Conservation (phyloP, 1,284 basidiomycete genomes). For the Ustilago lituana region DNA sequence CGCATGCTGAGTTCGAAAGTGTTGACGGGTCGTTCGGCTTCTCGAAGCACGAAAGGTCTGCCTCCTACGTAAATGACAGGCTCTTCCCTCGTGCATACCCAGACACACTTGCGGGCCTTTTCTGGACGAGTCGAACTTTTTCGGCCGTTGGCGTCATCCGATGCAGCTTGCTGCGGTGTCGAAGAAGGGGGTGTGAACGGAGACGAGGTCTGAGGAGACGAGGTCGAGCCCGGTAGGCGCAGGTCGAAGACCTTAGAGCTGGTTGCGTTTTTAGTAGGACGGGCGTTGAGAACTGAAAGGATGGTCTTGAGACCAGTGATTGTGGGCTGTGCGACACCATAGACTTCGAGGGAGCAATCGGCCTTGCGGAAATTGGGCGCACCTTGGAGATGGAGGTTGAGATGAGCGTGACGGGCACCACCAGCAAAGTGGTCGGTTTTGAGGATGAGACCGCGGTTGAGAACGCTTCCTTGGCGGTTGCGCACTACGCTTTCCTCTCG, state of each 20-base stretch:
- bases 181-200: conserved; percentile 17
- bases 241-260: conserved; percentile 26
- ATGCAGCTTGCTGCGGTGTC: neutral
- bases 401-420: conserved; percentile 45
- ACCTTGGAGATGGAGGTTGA: conserved; percentile 88
- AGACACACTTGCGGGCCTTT: conserved; percentile 67
- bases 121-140: conserved; percentile 13
- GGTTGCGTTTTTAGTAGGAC: conserved; percentile 26
- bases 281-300: conserved; percentile 78
- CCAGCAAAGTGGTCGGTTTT: conserved; percentile 75
- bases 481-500: conserved; percentile 75
- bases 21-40: conserved; percentile 83
- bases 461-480: conserved; percentile 84
- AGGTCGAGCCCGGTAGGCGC: conserved; percentile 11
- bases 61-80: conserved; percentile 96
- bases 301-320: conserved; percentile 91
- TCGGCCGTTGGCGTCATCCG: neutral
- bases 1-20: conserved; percentile 87
- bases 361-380: conserved; percentile 91
- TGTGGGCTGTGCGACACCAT: conserved; percentile 82
- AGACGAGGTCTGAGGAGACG: conserved; percentile 13
- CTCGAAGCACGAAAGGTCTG: conserved; percentile 92
- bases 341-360: conserved; percentile 69
- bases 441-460: conserved; percentile 87
- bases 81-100: conserved; percentile 75